phyloP scores from a whole-genome alignment of 2,329 filamentous ascomycete genomes.

The Aspergillus ustus region DNA sequence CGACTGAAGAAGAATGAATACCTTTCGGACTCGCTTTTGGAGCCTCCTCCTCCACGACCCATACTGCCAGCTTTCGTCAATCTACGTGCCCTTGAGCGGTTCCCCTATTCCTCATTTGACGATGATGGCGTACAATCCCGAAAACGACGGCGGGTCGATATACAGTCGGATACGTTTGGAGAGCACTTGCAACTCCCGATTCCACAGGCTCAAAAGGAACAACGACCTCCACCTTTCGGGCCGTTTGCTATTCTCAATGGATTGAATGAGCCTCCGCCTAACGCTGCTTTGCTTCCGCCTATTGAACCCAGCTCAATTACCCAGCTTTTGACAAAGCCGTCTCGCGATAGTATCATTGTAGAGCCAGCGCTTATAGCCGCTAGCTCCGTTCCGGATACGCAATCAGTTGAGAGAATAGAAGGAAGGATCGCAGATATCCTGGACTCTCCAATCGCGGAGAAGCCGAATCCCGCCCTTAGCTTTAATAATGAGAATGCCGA shows the following conservation, averaged over 20 bases:
- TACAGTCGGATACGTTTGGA: conserved; percentile 46
- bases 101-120: conserved; percentile 47
- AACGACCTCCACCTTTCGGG: conserved; percentile 49
- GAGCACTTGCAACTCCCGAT: conserved; percentile 54
- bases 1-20: conserved; percentile 43
- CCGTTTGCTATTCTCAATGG: conserved; percentile 60
- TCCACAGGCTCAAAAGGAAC: conserved; percentile 52
- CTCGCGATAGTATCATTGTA: conserved; percentile 29
- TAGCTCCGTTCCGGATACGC: conserved; percentile 27
- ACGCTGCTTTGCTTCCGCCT: conserved; percentile 64
- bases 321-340: conserved; percentile 42
- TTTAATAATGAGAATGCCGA: conserved; percentile 13
- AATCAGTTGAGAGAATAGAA: conserved; percentile 36
- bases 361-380: conserved; percentile 28
- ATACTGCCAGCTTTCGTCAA: conserved; percentile 54
- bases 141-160: conserved; percentile 51
- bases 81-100: conserved; percentile 51
- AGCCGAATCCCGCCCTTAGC: conserved; percentile 21
- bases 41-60: conserved; percentile 45
- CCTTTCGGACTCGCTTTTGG: conserved; percentile 35
- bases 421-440: conserved; percentile 43
- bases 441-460: conserved; percentile 32
- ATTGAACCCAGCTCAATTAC: conserved; percentile 58
- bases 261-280: conserved; percentile 66
- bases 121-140: conserved; percentile 41